Base-by-base conservation (phyloP, 768 basidiomycete genomes). In the Coprinopsis marcescibilis region DNA sequence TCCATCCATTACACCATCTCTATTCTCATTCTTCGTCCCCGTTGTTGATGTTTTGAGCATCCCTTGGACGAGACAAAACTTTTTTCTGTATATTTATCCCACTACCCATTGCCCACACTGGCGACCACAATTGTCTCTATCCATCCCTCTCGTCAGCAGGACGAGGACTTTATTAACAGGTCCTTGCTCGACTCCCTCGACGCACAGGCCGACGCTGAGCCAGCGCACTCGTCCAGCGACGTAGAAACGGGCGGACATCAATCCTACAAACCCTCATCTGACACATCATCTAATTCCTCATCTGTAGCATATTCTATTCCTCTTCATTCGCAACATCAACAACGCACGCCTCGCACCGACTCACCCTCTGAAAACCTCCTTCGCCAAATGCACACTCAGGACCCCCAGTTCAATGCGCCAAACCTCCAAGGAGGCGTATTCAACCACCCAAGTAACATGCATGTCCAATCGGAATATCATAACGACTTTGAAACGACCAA, bases 81-180 rank as follows among this genome's bases (percentile, higher is more conserved):
- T 55, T 52, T n/a, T 55, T 51, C 36, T 32, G n/a, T 20, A 48
- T 44, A 39, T 48, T 44, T 50, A 47, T 47, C 45, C 45, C 55
- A 23, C 46, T 46, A 39, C 29, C 40, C 50, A 58, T 60, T 65
- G 67, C 66, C 64, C 76, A 75, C 58, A 56, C 76, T 78, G 77
- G 77, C 77, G 66, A 63, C 72, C 61, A 67, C 71, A 48, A 60
- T 69, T 53, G 61, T 58, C 52, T 63, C 66, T 57, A 65, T 64
- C 36, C 57, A 59, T 53, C 61, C 58, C 55, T 69, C 66, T 57
- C 69, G 67, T 57, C 68, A 62, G 52, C 62, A 65, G 47, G 83
- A 81, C 78, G 88, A 90, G 77, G 87, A 85, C 66, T 81, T 82
- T 58, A 88, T 90, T 62, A 90, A 89, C 71, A 82, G 83, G 63